Percentiles rank a stretch among this genome's conserved stretches.
Conservation (phyloP, 345 rosid species). For the Eucalyptus urophylla region DNA sequence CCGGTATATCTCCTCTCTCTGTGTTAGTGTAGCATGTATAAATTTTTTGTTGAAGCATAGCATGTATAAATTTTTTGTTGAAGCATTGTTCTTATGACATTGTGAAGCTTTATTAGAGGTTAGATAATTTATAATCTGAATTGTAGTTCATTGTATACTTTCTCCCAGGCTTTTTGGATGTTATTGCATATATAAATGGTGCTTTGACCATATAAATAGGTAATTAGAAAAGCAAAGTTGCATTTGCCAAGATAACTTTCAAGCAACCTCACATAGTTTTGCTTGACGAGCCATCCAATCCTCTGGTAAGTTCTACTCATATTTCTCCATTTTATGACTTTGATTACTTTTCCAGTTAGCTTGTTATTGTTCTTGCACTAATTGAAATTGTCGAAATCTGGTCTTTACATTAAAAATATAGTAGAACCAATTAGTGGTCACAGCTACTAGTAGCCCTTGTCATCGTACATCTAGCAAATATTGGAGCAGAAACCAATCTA, state of each 20-base stretch:
- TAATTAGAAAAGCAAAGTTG: not conserved
- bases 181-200: not conserved
- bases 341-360: not conserved
- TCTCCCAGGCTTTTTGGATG: not conserved
- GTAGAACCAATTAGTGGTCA: not conserved
- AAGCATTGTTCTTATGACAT: not conserved
- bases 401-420: not conserved
- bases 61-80: too few species aligned
- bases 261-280: not conserved
- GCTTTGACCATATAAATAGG: not conserved
- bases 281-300: not conserved
- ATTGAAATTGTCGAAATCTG: too few species aligned
- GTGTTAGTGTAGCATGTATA: not conserved
- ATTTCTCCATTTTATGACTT: not conserved
- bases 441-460: not conserved
- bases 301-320: not conserved
- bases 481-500: not conserved
- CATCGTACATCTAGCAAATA: not conserved
- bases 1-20: too few species aligned
- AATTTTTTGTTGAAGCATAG: not conserved
- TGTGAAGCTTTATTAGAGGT: too few species aligned
- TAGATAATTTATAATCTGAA: too few species aligned
- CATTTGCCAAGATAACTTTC: not conserved
- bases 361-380: not conserved
- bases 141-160: not conserved